Conservation (phyloP, 257 asterid species). For the Thymus quinquecostatus region DNA sequence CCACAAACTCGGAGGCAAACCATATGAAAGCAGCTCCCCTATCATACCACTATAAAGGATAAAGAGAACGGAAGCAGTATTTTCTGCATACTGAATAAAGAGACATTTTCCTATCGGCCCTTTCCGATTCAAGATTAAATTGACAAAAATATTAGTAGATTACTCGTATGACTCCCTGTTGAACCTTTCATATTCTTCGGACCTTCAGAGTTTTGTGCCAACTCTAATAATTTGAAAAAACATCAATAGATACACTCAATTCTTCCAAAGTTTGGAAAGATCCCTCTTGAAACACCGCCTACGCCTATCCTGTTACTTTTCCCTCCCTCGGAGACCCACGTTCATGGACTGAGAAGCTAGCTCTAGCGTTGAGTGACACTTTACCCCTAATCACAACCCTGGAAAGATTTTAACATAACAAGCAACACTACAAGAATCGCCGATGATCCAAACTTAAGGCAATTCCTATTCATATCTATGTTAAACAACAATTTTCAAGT, state of each 20-base stretch:
- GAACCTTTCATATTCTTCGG: neutral
- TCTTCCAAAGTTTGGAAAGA: neutral
- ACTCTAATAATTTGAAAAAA: neutral
- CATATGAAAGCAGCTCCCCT: constrained; percentile 4
- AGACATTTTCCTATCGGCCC: neutral
- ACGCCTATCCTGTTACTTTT: neutral
- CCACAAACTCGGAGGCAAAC: constrained; percentile 1
- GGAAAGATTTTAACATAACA: neutral
- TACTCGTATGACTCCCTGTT: neutral
- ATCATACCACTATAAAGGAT: neutral
- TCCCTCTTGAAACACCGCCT: neutral
- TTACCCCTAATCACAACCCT: neutral
- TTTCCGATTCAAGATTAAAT: neutral
- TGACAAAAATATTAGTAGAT: neutral
- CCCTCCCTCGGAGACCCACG: neutral
- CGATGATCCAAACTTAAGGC: neutral
- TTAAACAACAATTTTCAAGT: neutral
- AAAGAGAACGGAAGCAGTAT: neutral
- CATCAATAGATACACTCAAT: neutral
- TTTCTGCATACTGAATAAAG: neutral
- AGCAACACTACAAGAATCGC: constrained; percentile 3
- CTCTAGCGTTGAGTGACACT: neutral
- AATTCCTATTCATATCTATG: neutral
- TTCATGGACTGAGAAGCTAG: neutral
- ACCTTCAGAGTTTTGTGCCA: neutral